Conservation (phyloP, 257 asterid genomes). For the Salvia splendens region DNA sequence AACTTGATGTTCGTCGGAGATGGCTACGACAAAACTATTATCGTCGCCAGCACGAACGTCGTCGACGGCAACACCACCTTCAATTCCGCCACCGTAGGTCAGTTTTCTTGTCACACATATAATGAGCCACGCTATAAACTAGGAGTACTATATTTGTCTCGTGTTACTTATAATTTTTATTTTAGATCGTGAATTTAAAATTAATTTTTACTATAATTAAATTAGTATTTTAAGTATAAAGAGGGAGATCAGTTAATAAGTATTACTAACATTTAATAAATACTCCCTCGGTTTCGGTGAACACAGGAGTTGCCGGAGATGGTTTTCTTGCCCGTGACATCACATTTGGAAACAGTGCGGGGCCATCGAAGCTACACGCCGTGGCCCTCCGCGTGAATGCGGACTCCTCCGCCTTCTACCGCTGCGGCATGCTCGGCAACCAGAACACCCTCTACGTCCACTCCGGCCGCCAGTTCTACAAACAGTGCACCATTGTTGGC, state of each 20-base stretch:
- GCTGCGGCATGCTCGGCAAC: constrained; percentile 45
- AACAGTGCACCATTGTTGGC: constrained; percentile 55
- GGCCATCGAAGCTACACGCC: constrained; percentile 62
- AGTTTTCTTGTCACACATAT: constrained; percentile 15
- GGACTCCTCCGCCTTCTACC: constrained; percentile 48
- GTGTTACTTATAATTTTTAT: too few relatives aligned
- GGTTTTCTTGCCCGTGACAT: constrained; percentile 61
- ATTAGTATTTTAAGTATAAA: too few relatives aligned
- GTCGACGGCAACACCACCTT: constrained; percentile 79
- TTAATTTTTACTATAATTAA: too few relatives aligned
- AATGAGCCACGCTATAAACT: too few relatives aligned
- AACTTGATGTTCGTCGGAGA: constrained; percentile 86
- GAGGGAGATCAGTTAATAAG: too few relatives aligned
- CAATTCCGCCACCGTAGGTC: constrained; percentile 87
- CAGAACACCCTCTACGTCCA: constrained; percentile 69
- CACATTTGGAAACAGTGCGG: constrained; percentile 68
- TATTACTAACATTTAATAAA: too few relatives aligned
- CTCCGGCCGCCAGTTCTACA: constrained; percentile 51
- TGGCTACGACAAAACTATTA: constrained; percentile 65
- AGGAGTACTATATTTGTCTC: too few relatives aligned
- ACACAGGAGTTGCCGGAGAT: constrained; percentile 60
- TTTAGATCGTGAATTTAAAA: too few relatives aligned
- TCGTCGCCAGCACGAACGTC: constrained; percentile 65
- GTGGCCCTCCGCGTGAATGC: constrained; percentile 71
- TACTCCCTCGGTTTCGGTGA: not conserved